These are phyloP conservation scores for Melampsora americana DNA, from an alignment of 1,284 basidiomycete species.

Conservation along the genomic window DNA sequence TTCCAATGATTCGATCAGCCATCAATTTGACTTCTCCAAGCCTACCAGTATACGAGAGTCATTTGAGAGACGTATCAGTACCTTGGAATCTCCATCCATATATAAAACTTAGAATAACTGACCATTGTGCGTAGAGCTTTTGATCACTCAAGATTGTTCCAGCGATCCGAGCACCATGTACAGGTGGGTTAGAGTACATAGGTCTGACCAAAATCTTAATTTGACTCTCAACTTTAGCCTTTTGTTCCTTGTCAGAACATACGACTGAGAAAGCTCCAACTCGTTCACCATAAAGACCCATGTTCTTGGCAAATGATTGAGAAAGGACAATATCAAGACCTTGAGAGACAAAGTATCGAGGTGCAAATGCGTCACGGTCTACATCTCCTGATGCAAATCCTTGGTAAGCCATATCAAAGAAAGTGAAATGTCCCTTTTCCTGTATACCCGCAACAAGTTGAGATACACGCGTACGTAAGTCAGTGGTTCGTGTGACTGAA, in stretches of 20 bases:
- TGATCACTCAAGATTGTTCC: conserved; percentile 56
- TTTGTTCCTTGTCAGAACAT: conserved; percentile 52
- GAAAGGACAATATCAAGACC: conserved; percentile 53
- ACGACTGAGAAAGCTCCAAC: conserved; percentile 54
- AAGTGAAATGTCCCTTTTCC: conserved; percentile 82
- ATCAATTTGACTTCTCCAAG: conserved; percentile 54
- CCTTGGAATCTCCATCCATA: conserved; percentile 58
- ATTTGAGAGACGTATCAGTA: conserved; percentile 63
- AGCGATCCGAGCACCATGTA: conserved; percentile 63
- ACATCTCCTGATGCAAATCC: conserved; percentile 57
- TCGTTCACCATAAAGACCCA: conserved; percentile 55
- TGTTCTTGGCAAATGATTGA: conserved; percentile 55
- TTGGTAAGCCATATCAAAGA: conserved; percentile 88
- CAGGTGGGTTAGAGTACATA: conserved; percentile 96
- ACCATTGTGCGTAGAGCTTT: conserved; percentile 56
- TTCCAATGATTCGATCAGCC: conserved; percentile 55
- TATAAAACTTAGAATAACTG: neutral
- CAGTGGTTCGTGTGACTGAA: neutral
- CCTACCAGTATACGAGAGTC: conserved; percentile 60
- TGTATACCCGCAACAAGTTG: conserved; percentile 40
- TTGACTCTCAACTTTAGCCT: conserved; percentile 53
- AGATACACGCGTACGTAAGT: neutral
- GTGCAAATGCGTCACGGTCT: conserved; percentile 53
- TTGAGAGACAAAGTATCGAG: conserved; percentile 54
- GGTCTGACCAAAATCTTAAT: conserved; percentile 94